Base-by-base conservation (phyloP, 768 basidiomycete genomes). In the Mycena pura region DNA sequence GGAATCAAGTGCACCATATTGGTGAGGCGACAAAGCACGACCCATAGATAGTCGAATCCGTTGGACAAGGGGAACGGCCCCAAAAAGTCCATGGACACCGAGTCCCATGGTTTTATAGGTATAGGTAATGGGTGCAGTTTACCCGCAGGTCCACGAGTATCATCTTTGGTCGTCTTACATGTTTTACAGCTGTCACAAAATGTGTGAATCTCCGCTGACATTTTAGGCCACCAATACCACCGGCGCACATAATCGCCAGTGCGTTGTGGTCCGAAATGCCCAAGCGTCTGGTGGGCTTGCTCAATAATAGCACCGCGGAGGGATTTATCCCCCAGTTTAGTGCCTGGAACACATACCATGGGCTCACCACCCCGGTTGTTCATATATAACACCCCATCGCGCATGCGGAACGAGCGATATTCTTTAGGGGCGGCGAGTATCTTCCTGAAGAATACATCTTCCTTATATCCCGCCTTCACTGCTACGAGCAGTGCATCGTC, bases 271-370 rank as follows among this genome's bases (percentile, higher is more conserved):
- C 28, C 47, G 15, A 32, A 49, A 22, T 49, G 49, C 6, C 49
- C 32, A 3, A 50, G 11, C 4, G 2, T 50, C 9, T 8, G 7
- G 27, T 50, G 34, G 15, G 34, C 49, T 38, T 38, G 34, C n/a
- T 50, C 29, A 14, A 41, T 43, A 15, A 71, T 68, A 50, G 77
- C 19, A 57, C 70, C 66, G 66, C 77, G 78, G 38, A 45, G 79
- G 0, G 61, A 52, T 5, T 68, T 47, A 0, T 5, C 66, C 68
- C 0, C 67, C 53, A 6, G 70, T 48, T 13, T 34, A 0, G 70
- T 28, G 6, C 73, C 65, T 1, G 73, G 73, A 1, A 74, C 68
- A n/a, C 70, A 72, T 10, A 72, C 53, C 0, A 69, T n/a, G 15
- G 50, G 21, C 6, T 17, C 25, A 10, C 53, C 56, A 4, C 63